Percentiles rank a stretch among this genome's conserved stretches.
Evolutionary conservation across 345 rosid species (phyloP).

Genomic region (Kandelia obovata): DNA sequence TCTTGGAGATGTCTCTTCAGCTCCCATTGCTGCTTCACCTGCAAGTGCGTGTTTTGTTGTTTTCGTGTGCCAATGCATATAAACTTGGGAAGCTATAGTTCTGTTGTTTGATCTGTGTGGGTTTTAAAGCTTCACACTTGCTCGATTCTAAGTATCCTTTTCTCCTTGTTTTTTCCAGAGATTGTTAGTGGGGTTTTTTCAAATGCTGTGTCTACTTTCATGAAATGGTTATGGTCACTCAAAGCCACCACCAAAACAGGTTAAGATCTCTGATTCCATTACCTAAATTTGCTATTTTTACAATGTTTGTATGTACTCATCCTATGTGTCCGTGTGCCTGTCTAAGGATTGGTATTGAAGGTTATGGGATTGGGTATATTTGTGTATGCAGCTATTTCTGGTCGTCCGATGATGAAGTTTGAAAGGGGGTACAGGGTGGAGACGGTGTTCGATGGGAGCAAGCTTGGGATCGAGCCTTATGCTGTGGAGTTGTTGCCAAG

Average conservation of each 20-base stretch:
- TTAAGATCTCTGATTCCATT: constrained; percentile 35
- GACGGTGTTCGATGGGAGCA: constrained; percentile 98
- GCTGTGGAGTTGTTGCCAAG: constrained; percentile 71
- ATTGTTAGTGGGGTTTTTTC: constrained; percentile 71
- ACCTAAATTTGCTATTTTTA: constrained; percentile 3
- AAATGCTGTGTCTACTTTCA: constrained; percentile 55
- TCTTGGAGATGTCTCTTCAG: constrained; percentile 51
- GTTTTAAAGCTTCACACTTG: constrained; percentile 2
- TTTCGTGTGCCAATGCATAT: not conserved
- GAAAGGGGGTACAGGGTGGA: constrained; percentile 95
- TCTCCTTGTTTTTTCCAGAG: constrained; percentile 48
- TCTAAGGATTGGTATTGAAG: constrained; percentile 17
- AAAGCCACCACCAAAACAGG: constrained; percentile 90
- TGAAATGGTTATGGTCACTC: constrained; percentile 95
- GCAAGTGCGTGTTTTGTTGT: constrained; percentile 58
- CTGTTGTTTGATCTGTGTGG: constrained; percentile 13
- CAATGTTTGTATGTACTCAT: not conserved
- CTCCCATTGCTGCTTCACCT: constrained; percentile 67
- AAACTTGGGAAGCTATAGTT: constrained; percentile 9
- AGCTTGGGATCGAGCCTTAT: constrained; percentile 88
- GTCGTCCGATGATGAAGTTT: constrained; percentile 90
- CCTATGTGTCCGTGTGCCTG: not conserved
- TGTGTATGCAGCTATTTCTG: constrained; percentile 51
- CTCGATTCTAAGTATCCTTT: not conserved
- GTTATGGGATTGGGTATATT: constrained; percentile 6